Evolutionary conservation across 768 basidiomycete genomes (phyloP), one percentile per base, ranked within the genome.

Genomic region (Leccinum disarticulatum): DNA sequence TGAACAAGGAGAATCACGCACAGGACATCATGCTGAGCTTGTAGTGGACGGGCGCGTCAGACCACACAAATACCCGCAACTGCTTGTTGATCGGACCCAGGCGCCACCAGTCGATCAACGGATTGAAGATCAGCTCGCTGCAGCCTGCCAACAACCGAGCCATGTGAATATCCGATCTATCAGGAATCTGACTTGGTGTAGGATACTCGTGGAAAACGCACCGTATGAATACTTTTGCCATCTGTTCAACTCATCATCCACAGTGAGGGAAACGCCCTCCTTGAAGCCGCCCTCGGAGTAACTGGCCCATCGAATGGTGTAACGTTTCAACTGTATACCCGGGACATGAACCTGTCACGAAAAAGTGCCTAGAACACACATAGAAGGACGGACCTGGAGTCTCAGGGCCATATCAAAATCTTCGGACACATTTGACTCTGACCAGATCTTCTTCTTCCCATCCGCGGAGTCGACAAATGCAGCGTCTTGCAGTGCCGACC

Each of bases 171-270:
- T 22, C 58, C 48, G 79, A 74, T 13, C 6, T 6, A 5, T 6
- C 19, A 15, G 4, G 6, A 70, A 68, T 79, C 81, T 25, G 66
- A 77, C 77, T 25, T 77, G 77, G 10, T 19, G 43, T 46, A 46
- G 2, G 19, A 46, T 46, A 17, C 11, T 46, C n/a, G 43, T 19
- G 43, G 43, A 13, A 46, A 38, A 61, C 72, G 66, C 9, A 67
- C 87, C 90, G 73, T 90, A 91, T 0, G 88, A 78, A 62, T 91
- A 92, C 68, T 95, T 96, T 62, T 95, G 91, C 94, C 94, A 97
- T 7, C 94, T 73, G 69, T 95, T 95, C n/a, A 97, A 74, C 68
- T 97, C 94, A 68, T 97, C 94, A 57, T 94, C 92, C 59, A 87
- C 88, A 0, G 94, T 95, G 2, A 97, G 77, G 1, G 90, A 91